Evolutionary conservation across 2,329 filamentous ascomycete species (phyloP).

Genomic region (Metarhizium guizhouense): DNA sequence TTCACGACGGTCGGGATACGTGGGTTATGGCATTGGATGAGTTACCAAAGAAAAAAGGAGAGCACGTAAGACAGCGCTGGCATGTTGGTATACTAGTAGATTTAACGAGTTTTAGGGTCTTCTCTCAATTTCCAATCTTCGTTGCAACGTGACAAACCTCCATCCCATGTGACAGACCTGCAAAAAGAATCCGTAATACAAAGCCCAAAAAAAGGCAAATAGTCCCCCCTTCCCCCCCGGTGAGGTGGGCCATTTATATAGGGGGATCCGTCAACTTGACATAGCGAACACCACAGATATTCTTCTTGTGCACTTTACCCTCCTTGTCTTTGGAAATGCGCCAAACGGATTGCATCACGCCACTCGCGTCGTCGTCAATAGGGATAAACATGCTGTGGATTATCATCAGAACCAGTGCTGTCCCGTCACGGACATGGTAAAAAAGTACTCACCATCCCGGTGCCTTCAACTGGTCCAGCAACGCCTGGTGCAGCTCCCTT

Average conservation of each 20-base stretch:
- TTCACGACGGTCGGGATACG: no score
- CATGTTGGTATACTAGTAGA: neutral
- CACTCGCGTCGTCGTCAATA: conserved; percentile 45
- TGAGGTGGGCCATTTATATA: neutral
- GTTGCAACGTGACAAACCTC: neutral
- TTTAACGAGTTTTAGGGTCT: neutral
- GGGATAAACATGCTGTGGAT: conserved; percentile 62
- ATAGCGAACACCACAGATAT: conserved; percentile 64
- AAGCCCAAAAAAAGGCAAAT: no score
- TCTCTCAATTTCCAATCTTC: neutral
- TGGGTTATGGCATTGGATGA: no score
- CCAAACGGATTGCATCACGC: conserved; percentile 57
- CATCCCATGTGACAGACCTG: neutral
- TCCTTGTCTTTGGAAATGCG: conserved; percentile 62
- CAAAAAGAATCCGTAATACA: no score
- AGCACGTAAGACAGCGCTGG: neutral
- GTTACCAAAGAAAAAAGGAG: no score
- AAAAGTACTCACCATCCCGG: conserved; percentile 53
- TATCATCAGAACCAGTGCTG: neutral
- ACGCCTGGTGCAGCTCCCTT: conserved; percentile 56
- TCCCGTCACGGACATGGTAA: neutral
- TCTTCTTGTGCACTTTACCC: conserved; percentile 52
- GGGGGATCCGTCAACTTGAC: conserved; percentile 69
- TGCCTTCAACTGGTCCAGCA: conserved; percentile 68
- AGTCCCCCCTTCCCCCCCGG: no score